Evolutionary conservation across 1,139 yeast genomes (phyloP).

Genomic region (Blastobotrys niveus): DNA sequence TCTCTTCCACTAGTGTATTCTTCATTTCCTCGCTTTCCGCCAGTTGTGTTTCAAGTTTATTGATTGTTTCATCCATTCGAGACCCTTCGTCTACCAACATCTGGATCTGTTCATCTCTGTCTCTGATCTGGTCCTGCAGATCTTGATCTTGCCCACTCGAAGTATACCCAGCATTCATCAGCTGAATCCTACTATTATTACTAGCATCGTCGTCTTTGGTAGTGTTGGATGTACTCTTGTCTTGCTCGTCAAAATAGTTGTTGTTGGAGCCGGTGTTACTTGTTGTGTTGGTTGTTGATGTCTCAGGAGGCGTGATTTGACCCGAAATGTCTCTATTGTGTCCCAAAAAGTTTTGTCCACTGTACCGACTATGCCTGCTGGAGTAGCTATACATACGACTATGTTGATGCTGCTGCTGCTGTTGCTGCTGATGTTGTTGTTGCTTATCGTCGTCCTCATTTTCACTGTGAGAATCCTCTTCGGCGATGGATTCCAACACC

Average conservation of each 20-base stretch:
- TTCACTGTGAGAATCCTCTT: conserved; percentile 1
- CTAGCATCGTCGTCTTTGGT: too few relatives aligned
- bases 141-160: conserved; percentile 4
- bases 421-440: too few relatives aligned
- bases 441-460: conserved; percentile 1
- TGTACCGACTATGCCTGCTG: neutral
- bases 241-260: too few relatives aligned
- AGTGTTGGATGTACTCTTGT: too few relatives aligned
- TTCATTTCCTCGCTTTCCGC: conserved; percentile 29
- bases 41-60: conserved; percentile 28
- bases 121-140: conserved; percentile 19
- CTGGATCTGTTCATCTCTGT: conserved; percentile 30
- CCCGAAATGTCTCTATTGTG: conserved; percentile 10
- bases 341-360: conserved; percentile 3
- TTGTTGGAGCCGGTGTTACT: too few relatives aligned
- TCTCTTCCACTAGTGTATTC: conserved; percentile 32
- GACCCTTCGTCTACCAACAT: conserved; percentile 30
- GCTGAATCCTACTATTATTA: too few relatives aligned
- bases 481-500: conserved; percentile 8
- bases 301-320: conserved; percentile 19
- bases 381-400: too few relatives aligned
- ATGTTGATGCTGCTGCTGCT: too few relatives aligned
- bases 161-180: neutral
- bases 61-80: conserved; percentile 28
- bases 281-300: too few relatives aligned